Conservation (phyloP, 768 basidiomycete genomes). For the Mycena olivaceomarginata region DNA sequence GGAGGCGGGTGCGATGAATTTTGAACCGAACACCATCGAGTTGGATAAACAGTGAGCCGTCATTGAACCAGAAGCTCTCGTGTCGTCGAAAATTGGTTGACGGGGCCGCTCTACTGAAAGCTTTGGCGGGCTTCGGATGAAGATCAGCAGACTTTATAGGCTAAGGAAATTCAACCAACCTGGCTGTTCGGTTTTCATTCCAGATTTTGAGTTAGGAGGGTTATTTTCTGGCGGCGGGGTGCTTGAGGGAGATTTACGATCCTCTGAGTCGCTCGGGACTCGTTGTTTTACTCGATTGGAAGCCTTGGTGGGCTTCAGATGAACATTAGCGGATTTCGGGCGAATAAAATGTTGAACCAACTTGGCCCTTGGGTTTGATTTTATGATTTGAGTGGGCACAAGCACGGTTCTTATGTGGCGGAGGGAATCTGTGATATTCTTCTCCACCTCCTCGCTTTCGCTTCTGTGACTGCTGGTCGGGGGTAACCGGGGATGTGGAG, state of each 20-base stretch:
- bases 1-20: slow-evolving; percentile 7
- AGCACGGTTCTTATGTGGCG: not conserved
- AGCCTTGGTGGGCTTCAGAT: too few species aligned
- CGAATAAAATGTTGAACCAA: too few species aligned
- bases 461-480: too few species aligned
- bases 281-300: too few species aligned
- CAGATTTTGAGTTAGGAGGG: too few species aligned
- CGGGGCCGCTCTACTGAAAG: not conserved
- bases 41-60: slow-evolving; percentile 4
- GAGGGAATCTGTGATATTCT: not conserved
- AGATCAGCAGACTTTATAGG: not conserved
- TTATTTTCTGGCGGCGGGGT: too few species aligned
- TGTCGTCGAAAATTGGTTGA: not conserved
- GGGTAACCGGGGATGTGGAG: too few species aligned
- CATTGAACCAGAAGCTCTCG: not conserved
- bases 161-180: not conserved
- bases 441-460: too few species aligned
- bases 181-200: not conserved
- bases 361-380: not conserved
- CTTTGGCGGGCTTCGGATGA: not conserved
- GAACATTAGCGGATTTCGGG: too few species aligned
- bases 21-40: slow-evolving; percentile 3
- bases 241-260: too few species aligned
- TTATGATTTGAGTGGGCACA: not conserved
- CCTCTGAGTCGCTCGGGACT: too few species aligned